Evolutionary conservation across 1,284 basidiomycete species (phyloP), one percentile per base, ranked within the genome.

Genomic region (Golubevia pallescens): DNA sequence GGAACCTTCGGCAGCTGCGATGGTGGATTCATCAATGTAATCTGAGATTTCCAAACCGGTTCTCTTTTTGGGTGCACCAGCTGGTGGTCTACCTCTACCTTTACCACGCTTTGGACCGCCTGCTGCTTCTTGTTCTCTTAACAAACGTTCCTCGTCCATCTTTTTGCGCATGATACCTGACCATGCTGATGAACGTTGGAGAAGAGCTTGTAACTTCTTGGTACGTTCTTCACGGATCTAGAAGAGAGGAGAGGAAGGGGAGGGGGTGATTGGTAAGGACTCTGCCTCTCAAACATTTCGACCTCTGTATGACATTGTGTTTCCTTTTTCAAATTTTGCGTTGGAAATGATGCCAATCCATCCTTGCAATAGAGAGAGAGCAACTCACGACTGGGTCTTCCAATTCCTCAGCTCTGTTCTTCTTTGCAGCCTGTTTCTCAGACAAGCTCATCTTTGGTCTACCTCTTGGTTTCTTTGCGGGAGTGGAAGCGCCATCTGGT

Each of bases 91-190:
- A 52, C 54, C 48, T 42, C 58, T 23, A 19, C 10, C 10, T 23
- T 20, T 21, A 19, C 51, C 32, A 24, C 20, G 61, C 19, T 16
- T 8, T 72, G 70, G 53, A 66, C 68, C 48, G 67, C 70, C 64
- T 63, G 69, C 55, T 76, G 42, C 32, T 34, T 24, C 51, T 54
- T 64, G 34, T 32, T n/a, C 48, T 32, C 24, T 34, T 65, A 7
- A 23, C 28, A 48, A 58, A 16, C 61, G 58, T 51, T 70, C 69
- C 16, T 38, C 53, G 13, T 64, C 69, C 68, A 84, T 79, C 68
- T 81, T 81, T 52, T 84, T 77, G 14, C 76, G 70, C 81, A 84
- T 82, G 66, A 84, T 78, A n/a, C 76, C 70, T 2, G 73, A 74
- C 66, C 82, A 84, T 28, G 81, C 74, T 34, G 75, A 66, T 5